Evolutionary conservation across 2,329 filamentous ascomycete species (phyloP).

Genomic region (Apiospora kogelbergensis): DNA sequence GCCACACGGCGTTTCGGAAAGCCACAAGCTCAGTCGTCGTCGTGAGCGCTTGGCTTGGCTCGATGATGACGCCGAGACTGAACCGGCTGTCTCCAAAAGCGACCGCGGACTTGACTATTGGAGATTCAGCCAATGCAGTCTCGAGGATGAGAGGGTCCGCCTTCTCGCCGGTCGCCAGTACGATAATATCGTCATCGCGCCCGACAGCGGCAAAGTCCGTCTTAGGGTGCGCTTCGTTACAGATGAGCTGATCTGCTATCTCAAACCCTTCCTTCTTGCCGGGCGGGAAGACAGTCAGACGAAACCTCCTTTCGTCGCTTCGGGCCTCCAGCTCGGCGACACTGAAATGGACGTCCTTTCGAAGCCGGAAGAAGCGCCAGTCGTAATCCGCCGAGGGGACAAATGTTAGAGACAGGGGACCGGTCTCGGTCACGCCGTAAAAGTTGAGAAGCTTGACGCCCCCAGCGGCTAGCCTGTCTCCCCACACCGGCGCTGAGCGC

Average conservation of each 20-base stretch:
- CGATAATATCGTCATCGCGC: slow-evolving; percentile 21
- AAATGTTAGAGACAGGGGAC: not conserved
- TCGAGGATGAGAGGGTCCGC: slow-evolving; percentile 23
- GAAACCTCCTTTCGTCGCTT: not conserved
- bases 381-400: not conserved
- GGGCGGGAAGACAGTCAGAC: not conserved
- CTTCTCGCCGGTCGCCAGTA: slow-evolving; percentile 26
- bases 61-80: slow-evolving; percentile 24
- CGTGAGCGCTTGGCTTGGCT: slow-evolving; percentile 15
- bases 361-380: not conserved
- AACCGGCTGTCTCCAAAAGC: slow-evolving; percentile 23
- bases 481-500: not conserved
- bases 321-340: not conserved
- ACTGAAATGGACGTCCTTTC: not conserved
- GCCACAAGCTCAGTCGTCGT: not conserved
- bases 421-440: not conserved
- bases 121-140: slow-evolving; percentile 18
- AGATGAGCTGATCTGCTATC: not conserved
- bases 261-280: not conserved
- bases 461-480: not conserved
- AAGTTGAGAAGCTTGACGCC: not conserved
- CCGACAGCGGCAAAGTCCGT: not conserved
- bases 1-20: not conserved
- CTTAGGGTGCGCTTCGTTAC: not conserved
- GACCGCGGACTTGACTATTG: slow-evolving; percentile 19